Evolutionary conservation across 192 early-diverging fungal genomes (phyloP).

Genomic region (Geranomyces michiganensis): DNA sequence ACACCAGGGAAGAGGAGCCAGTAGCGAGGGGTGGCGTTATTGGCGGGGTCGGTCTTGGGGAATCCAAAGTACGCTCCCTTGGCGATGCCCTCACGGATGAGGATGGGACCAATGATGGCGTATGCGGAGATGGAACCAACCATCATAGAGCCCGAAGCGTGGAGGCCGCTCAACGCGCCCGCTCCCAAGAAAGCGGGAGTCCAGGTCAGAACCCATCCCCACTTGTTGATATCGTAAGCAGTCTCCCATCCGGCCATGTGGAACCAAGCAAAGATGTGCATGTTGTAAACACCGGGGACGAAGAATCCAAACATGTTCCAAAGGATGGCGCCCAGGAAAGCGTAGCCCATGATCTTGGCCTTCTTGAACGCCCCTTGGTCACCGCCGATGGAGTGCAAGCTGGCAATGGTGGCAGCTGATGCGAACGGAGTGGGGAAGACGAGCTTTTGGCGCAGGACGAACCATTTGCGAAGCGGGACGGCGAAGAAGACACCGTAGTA

Average conservation of each 20-base stretch:
- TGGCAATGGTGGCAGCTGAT: constrained; percentile 70
- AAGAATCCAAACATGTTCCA: constrained; percentile 56
- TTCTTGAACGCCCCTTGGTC: constrained; percentile 54
- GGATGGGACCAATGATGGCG: constrained; percentile 63
- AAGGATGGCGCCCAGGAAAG: constrained; percentile 44
- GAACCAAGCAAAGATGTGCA: constrained; percentile 39
- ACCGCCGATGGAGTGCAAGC: constrained; percentile 53
- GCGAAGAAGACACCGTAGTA: constrained; percentile 90
- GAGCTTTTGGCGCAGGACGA: constrained; percentile 80
- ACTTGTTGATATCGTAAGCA: neutral
- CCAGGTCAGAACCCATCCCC: constrained; percentile 40
- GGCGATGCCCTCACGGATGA: constrained; percentile 31
- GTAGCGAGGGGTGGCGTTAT: constrained; percentile 52
- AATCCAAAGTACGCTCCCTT: constrained; percentile 10
- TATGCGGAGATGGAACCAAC: constrained; percentile 56
- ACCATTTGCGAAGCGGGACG: constrained; percentile 59
- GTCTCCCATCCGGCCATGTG: neutral
- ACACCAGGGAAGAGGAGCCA: constrained; percentile 77
- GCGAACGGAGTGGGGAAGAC: constrained; percentile 85
- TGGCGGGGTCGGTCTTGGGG: constrained; percentile 13
- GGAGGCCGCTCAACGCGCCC: constrained; percentile 62
- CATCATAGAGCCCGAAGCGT: constrained; percentile 56
- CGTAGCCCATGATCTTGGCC: constrained; percentile 52
- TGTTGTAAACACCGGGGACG: constrained; percentile 29
- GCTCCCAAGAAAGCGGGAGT: constrained; percentile 65